Evolutionary conservation across 2,329 filamentous ascomycete species (phyloP).

Genomic region (Endothia cerciana): DNA sequence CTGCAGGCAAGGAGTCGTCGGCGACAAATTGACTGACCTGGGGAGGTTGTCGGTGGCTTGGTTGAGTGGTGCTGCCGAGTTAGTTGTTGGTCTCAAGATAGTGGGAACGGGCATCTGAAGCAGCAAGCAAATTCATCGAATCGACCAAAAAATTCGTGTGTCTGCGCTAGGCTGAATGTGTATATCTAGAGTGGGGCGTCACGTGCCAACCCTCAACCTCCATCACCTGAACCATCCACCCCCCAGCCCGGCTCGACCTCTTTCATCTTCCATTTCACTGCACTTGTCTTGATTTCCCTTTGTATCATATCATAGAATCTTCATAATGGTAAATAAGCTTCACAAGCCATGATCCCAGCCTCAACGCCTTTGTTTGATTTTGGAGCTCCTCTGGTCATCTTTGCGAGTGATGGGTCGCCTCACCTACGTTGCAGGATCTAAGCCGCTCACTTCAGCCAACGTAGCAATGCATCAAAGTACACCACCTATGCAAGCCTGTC

Average conservation of each 20-base stretch:
- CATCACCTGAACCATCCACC: too few relatives aligned
- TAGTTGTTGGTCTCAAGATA: slow-evolving; percentile 12
- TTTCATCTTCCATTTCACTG: background rate
- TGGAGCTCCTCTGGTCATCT: background rate
- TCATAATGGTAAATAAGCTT: background rate
- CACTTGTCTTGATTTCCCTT: background rate
- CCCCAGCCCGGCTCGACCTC: background rate
- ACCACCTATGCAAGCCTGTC: background rate
- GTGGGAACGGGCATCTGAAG: slow-evolving; percentile 5
- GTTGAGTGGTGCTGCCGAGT: slow-evolving; percentile 17
- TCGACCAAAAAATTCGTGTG: slow-evolving; percentile 24
- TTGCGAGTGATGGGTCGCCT: background rate
- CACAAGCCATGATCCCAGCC: background rate
- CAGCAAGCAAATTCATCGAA: slow-evolving; percentile 20
- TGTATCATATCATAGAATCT: background rate
- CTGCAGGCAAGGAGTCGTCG: slow-evolving; percentile 7
- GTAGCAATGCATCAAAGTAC: background rate
- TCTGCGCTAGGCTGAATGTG: slow-evolving; percentile 9
- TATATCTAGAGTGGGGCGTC: background rate
- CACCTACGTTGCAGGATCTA: background rate
- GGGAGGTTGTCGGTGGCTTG: slow-evolving; percentile 25
- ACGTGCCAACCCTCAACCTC: background rate
- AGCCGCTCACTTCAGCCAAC: background rate
- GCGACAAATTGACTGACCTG: slow-evolving; percentile 22
- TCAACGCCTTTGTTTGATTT: background rate